These are phyloP conservation scores for Chlamydomonas urium DNA, from an alignment of 139 green algal species.

Conservation along the genomic window DNA sequence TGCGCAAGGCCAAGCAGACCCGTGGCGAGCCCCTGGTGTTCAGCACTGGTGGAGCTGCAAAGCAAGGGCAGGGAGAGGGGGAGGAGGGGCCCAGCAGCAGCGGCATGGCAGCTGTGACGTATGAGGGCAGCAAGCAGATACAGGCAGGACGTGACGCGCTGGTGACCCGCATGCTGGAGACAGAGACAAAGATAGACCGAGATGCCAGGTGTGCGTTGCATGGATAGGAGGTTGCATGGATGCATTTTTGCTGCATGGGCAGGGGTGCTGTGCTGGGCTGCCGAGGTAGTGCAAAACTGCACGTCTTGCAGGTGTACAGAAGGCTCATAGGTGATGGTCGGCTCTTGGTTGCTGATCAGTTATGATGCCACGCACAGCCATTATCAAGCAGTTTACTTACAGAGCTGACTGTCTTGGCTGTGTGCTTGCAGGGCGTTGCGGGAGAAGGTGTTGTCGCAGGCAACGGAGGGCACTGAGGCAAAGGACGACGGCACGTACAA, in stretches of 20 bases:
- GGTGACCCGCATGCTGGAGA: conserved; percentile 64
- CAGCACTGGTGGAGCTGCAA: conserved; percentile 14
- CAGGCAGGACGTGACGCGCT: conserved; percentile 40
- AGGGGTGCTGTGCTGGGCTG: too few relatives aligned
- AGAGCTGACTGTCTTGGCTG: too few relatives aligned
- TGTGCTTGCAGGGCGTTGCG: conserved; percentile 50
- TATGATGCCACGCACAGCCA: too few relatives aligned
- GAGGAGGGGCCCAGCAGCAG: background rate
- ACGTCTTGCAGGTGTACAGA: too few relatives aligned
- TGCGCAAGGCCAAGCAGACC: conserved; percentile 43
- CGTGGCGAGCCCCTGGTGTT: conserved; percentile 49
- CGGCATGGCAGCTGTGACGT: conserved; percentile 24
- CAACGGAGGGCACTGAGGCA: conserved; percentile 10
- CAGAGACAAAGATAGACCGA: conserved; percentile 71
- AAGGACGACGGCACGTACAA: conserved; percentile 60
- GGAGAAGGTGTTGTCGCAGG: conserved; percentile 52
- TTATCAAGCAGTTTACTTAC: too few relatives aligned
- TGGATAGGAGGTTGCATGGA: conserved; percentile 4
- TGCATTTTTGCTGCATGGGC: background rate
- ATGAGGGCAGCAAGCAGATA: conserved; percentile 25
- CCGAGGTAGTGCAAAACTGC: too few relatives aligned
- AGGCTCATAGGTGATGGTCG: too few relatives aligned
- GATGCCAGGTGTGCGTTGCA: conserved; percentile 73
- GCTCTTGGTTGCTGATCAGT: too few relatives aligned
- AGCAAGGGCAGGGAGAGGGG: background rate